A percentile compares a stretch with the other conserved stretches of the same genome.
phyloP scores from a whole-genome alignment of 495 filamentous ascomycete genomes.

The Xeromyces bisporus region DNA sequence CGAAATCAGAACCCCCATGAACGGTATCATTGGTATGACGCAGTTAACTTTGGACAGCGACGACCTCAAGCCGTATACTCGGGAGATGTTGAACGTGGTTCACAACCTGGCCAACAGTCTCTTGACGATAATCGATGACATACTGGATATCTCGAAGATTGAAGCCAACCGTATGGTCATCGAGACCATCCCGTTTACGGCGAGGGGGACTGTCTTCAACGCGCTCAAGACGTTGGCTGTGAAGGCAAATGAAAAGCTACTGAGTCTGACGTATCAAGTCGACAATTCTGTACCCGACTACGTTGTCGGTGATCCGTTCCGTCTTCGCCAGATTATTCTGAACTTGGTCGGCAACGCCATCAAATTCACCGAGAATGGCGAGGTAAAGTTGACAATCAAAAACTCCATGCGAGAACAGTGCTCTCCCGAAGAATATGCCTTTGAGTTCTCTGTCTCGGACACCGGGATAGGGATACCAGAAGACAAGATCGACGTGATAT shows the following conservation, averaged over 20 bases:
- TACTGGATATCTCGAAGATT: constrained; percentile 98
- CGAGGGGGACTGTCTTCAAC: constrained; percentile 92
- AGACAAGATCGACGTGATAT: constrained; percentile 95
- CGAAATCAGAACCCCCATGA: constrained; percentile 96
- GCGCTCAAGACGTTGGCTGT: constrained; percentile 91
- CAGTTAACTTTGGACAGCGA: constrained; percentile 94
- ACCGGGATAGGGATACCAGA: constrained; percentile 94
- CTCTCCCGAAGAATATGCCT: constrained; percentile 64
- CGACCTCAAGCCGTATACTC: constrained; percentile 74
- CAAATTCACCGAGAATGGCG: constrained; percentile 96
- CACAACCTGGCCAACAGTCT: constrained; percentile 95
- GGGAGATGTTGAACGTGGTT: constrained; percentile 98
- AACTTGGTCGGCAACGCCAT: constrained; percentile 45
- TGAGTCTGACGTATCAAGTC: constrained; percentile 87
- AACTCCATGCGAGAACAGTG: constrained; percentile 51
- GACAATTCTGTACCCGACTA: constrained; percentile 91
- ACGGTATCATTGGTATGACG: constrained; percentile 80
- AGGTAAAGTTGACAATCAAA: constrained; percentile 85
- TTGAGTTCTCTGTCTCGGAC: constrained; percentile 92
- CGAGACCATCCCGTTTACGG: constrained; percentile 92
- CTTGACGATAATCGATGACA: constrained; percentile 97
- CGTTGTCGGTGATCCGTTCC: constrained; percentile 93
- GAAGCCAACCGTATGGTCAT: constrained; percentile 99
- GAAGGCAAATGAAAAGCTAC: constrained; percentile 91
- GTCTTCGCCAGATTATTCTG: constrained; percentile 78